Conservation (phyloP, 2,329 filamentous ascomycete genomes). For the Esteya vermicola region DNA sequence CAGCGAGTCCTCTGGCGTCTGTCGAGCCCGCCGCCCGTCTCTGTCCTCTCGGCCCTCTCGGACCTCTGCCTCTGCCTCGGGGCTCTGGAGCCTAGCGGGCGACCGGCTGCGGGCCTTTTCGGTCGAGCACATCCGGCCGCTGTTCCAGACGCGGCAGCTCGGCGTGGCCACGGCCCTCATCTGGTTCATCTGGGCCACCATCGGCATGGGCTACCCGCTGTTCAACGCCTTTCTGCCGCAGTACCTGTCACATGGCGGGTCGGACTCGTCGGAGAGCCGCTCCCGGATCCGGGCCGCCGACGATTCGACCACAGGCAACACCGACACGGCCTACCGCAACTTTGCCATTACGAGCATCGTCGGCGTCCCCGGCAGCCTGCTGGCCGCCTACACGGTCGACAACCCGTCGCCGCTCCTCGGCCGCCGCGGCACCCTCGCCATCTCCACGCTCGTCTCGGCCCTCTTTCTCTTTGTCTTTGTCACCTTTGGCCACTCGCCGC, state of each 20-base stretch:
- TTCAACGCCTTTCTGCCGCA: conserved; percentile 88
- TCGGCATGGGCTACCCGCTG: conserved; percentile 76
- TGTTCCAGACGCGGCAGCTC: conserved; percentile 43
- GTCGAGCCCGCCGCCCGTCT: background rate
- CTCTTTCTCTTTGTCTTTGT: conserved; percentile 57
- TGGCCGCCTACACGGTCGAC: conserved; percentile 61
- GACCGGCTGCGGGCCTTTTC: conserved; percentile 54
- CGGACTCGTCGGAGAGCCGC: conserved; percentile 8
- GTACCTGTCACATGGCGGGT: conserved; percentile 51
- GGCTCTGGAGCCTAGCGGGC: conserved; percentile 24
- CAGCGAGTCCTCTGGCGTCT: too few relatives aligned
- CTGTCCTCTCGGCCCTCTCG: background rate
- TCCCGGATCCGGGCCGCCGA: too few relatives aligned
- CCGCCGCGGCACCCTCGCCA: conserved; percentile 58
- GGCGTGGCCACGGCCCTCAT: conserved; percentile 39
- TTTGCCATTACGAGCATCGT: conserved; percentile 68
- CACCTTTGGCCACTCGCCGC: conserved; percentile 38
- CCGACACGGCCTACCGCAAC: conserved; percentile 54
- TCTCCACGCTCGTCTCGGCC: conserved; percentile 52
- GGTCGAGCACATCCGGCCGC: conserved; percentile 47
- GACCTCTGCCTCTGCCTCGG: background rate
- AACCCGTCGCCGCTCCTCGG: conserved; percentile 47
- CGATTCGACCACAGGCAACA: conserved; percentile 11
- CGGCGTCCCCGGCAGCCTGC: conserved; percentile 62
- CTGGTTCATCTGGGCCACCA: conserved; percentile 71